phyloP scores from a whole-genome alignment of 257 asterid genomes.

The Solanum megistacrolobum region DNA sequence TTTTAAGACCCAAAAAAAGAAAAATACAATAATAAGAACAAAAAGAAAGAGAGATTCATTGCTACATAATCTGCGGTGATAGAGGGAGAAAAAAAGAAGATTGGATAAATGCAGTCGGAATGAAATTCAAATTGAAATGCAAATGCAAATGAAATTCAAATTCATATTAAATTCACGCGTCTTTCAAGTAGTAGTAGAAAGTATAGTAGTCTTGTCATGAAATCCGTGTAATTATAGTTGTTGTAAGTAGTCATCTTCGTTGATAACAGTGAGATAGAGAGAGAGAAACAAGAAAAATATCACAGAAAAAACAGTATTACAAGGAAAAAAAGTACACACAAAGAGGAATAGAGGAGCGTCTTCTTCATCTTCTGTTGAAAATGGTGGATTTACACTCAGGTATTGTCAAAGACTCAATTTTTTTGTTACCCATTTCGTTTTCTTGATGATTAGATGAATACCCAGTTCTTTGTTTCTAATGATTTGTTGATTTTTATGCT shows the following conservation, averaged over 20 bases:
- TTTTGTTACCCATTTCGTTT: neutral
- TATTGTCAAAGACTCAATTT: neutral
- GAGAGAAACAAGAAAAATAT: neutral
- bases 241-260: constrained; percentile 12
- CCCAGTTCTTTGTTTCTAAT: neutral
- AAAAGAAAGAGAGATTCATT: constrained; percentile 17
- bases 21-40: neutral
- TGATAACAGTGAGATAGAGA: constrained; percentile 9
- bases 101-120: constrained; percentile 60
- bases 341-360: neutral
- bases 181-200: constrained; percentile 16
- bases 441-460: neutral
- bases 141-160: constrained; percentile 44
- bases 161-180: constrained; percentile 61
- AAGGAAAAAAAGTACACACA: neutral
- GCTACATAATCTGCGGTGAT: constrained; percentile 72
- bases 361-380: neutral
- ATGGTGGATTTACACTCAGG: neutral
- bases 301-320: neutral
- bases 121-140: constrained; percentile 57
- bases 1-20: neutral
- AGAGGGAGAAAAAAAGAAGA: constrained; percentile 14
- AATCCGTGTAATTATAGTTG: constrained; percentile 49
- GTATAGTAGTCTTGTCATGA: constrained; percentile 22
- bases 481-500: neutral